Percentiles rank a stretch among this genome's conserved stretches.
These are phyloP conservation scores for Acer yangbiense DNA, from an alignment of 345 rosid genomes.

Conservation along the genomic window DNA sequence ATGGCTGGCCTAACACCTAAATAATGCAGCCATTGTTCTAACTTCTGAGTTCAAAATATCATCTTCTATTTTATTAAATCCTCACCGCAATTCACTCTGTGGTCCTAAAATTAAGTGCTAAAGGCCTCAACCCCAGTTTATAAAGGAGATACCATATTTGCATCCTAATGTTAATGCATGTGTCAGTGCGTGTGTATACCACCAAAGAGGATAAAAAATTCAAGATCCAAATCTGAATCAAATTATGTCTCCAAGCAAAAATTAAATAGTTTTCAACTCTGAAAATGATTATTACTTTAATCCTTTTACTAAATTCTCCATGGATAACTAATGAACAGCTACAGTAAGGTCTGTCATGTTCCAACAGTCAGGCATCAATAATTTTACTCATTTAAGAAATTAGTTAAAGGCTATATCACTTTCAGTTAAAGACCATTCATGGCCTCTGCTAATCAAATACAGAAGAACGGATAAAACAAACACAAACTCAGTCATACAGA, in stretches of 20 bases:
- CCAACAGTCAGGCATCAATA: not conserved
- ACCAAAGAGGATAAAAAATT: not conserved
- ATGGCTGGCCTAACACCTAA: not conserved
- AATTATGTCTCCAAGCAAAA: not conserved
- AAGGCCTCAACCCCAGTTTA: constrained; percentile 1
- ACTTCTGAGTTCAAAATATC: not conserved
- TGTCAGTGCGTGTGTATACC: not conserved
- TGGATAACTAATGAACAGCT: not conserved
- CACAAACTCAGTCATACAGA: not conserved
- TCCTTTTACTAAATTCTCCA: not conserved
- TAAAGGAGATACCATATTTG: constrained; percentile 1
- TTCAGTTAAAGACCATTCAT: not conserved
- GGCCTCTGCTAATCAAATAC: not conserved
- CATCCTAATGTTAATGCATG: not conserved
- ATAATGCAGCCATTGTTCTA: not conserved
- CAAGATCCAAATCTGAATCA: not conserved
- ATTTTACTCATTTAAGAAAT: not conserved
- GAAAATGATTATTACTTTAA: not conserved
- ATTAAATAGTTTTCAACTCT: not conserved
- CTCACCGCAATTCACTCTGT: not conserved
- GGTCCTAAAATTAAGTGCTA: not conserved
- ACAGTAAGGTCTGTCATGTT: not conserved
- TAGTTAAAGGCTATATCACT: not conserved
- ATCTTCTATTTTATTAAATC: not conserved
- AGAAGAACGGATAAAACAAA: not conserved